phyloP scores from a whole-genome alignment of 2,329 filamentous ascomycete genomes.

The Botryotinia narcissicola region DNA sequence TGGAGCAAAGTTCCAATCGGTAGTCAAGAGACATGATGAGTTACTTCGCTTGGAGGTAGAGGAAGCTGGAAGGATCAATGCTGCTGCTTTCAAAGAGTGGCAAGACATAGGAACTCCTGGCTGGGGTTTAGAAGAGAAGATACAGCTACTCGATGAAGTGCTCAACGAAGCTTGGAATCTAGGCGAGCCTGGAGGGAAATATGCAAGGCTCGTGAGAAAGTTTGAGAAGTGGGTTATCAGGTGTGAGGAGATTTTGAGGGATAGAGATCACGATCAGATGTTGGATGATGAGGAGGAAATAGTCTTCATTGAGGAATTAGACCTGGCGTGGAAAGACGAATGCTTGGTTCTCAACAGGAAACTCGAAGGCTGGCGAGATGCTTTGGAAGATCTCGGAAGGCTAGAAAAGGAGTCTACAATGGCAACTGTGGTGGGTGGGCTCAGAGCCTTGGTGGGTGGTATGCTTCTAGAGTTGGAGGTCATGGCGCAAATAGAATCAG shows the following conservation, averaged over 20 bases:
- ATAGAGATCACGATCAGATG: slow-evolving; percentile 38
- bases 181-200: slow-evolving; percentile 54
- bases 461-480: slow-evolving; percentile 62
- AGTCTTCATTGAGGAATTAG: slow-evolving; percentile 55
- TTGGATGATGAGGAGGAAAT: slow-evolving; percentile 38
- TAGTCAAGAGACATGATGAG: slow-evolving; percentile 43
- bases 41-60: slow-evolving; percentile 41
- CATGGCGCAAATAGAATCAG: slow-evolving; percentile 61
- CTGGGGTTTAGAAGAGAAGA: slow-evolving; percentile 50
- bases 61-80: slow-evolving; percentile 52
- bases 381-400: slow-evolving; percentile 48
- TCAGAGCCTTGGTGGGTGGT: slow-evolving; percentile 49
- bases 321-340: slow-evolving; percentile 58
- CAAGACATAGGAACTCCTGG: slow-evolving; percentile 35
- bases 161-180: slow-evolving; percentile 57
- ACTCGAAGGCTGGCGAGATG: slow-evolving; percentile 53
- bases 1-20: slow-evolving; percentile 44
- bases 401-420: slow-evolving; percentile 43
- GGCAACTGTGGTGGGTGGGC: slow-evolving; percentile 48
- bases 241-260: slow-evolving; percentile 48
- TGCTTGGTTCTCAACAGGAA: slow-evolving; percentile 51
- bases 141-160: slow-evolving; percentile 57
- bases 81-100: slow-evolving; percentile 54
- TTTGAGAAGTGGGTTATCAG: slow-evolving; percentile 60
- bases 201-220: slow-evolving; percentile 51